Evolutionary conservation across 345 rosid species (phyloP), one percentile per base, ranked within the genome.

Genomic region (Euphorbia lathyris): DNA sequence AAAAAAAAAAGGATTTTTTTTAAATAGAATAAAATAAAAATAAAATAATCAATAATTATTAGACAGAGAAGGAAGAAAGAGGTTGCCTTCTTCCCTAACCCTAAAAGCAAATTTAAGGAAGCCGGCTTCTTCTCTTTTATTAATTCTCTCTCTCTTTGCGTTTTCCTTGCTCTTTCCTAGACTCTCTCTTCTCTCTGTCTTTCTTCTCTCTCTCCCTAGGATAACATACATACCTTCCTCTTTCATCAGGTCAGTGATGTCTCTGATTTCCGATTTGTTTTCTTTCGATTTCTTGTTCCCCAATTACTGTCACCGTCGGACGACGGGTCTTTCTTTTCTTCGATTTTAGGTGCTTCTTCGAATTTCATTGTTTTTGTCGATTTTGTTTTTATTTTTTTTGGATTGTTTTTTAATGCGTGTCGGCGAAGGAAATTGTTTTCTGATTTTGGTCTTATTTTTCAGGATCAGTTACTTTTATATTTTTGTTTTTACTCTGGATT

Each of bases 191-290:
- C 27, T 40, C 34, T 14, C 8, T 9, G n/a, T 11, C 13, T 9
- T 20, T 27, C 22, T 30, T 29, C 56, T 70, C 23, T 60, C 58
- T 60, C 60, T 71, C 74, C 52, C 36, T 16, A 23, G 16, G 13
- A 22, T 20, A 4, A 3, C 38, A 34, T 34, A 27, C 3, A 2
- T 25, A 9, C 19, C 23, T 12, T 20, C 48, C 56, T 40, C 40
- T 19, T 9, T 52, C 16, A 40, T 60, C 58, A 60, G 74, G 73
- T 65, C 56, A 70, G 42, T 36, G 2, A 12, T 40, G 7, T 56
- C 9, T 42, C 60, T 12, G 22, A 27, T 17, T 58, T 27, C 32
- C 16, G n/a, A 8, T 25, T 36, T 61, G 7, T 26, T 13, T 70
- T 61, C 32, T 27, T 23, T 60, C 16, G 17, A 11, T 40, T 55